Conservation (phyloP, 139 green algal species). For the Trebouxia sp. region DNA sequence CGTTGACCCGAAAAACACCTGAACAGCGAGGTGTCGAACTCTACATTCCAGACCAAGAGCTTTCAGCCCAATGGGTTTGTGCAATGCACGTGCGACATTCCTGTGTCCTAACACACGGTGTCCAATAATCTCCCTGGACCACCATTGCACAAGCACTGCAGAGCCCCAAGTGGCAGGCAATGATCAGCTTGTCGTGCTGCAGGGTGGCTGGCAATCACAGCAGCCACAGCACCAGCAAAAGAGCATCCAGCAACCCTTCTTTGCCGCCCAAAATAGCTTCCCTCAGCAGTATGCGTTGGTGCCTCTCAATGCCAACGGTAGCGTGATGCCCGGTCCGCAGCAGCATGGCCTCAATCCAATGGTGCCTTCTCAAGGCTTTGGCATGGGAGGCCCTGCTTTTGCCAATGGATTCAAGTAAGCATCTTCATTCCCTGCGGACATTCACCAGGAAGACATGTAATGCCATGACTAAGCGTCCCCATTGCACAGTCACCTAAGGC, state of each 20-base stretch:
- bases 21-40: too few species aligned
- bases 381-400: not conserved
- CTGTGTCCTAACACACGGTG: too few species aligned
- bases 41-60: too few species aligned
- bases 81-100: too few species aligned
- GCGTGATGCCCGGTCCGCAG: not conserved
- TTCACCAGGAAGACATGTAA: too few species aligned
- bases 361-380: not conserved
- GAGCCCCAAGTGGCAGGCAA: not conserved
- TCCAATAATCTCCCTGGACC: too few species aligned
- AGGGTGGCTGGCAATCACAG: slow-evolving; percentile 2
- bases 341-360: not conserved
- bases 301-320: not conserved
- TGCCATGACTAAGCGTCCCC: too few species aligned
- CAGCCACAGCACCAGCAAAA: not conserved
- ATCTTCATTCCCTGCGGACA: too few species aligned
- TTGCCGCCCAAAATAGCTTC: not conserved
- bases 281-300: slow-evolving; percentile 13
- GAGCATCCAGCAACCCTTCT: not conserved
- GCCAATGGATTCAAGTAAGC: not conserved
- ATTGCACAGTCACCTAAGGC: too few species aligned
- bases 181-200: not conserved
- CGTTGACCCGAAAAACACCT: too few species aligned
- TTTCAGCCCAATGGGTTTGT: too few species aligned
- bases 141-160: too few species aligned